phyloP scores from a whole-genome alignment of 225 moss, liverwort and hornwort genomes.

The Polytrichum formosum region DNA sequence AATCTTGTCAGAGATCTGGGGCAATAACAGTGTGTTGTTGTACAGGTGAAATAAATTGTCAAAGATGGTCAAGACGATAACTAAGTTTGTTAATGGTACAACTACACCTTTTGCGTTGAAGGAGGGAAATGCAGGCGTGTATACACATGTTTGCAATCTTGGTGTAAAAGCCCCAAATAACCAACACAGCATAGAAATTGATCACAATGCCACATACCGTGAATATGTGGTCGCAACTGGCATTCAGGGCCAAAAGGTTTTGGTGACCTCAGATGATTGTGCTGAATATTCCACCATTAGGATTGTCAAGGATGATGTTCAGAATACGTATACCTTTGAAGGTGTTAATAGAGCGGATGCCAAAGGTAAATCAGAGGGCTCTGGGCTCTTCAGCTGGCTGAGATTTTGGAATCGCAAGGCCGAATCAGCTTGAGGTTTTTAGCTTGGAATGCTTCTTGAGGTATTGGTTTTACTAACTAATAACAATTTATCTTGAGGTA shows the following conservation, averaged over 20 bases:
- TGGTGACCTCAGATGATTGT: conserved; percentile 6
- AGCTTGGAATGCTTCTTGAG: no score
- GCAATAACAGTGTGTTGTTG: no score
- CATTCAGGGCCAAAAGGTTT: neutral
- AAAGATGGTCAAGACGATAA: neutral
- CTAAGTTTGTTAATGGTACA: neutral
- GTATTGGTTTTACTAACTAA: no score
- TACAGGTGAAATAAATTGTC: neutral
- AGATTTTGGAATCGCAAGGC: neutral
- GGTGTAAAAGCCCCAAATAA: neutral
- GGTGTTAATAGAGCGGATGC: no score
- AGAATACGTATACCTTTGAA: no score
- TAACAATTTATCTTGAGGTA: no score
- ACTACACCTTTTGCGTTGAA: neutral
- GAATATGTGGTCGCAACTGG: neutral
- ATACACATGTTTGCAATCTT: neutral
- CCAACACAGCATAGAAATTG: neutral
- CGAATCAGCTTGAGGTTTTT: no score
- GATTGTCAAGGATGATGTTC: neutral
- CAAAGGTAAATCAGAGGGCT: no score
- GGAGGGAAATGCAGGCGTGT: conserved; percentile 2
- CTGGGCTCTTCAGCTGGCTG: no score
- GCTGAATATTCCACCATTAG: neutral
- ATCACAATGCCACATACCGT: conserved; percentile 4
- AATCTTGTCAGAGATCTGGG: no score